Evolutionary conservation across 306 rosid genomes (phyloP), one percentile per base, ranked within the genome.

Genomic region (Begonia peltatifolia): DNA sequence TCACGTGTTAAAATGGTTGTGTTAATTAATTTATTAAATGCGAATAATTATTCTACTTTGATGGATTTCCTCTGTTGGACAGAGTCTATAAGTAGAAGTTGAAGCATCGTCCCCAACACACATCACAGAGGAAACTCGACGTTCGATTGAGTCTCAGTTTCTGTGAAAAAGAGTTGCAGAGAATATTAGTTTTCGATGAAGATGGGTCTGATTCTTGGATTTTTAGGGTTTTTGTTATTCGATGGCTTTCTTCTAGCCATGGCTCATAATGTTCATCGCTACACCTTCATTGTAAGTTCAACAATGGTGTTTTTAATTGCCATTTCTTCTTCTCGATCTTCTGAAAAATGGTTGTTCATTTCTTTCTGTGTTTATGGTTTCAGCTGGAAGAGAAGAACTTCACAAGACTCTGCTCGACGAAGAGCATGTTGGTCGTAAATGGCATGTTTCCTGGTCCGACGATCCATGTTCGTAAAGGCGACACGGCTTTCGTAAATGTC

Each of bases 401-500:
- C 5, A 56, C 63, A 4, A 64, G 67, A 14, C 59, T 70, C 0
- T 70, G 76, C 41, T 38, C 20, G 13, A 65, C 53, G 9, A 71
- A 71, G 57, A 57, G 60, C 56, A 56, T 65, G 59, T 50, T 71
- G 15, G 55, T 62, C 3, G 71, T 65, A 3, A 71, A 71, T 9
- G 60, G 52, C 13, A 36, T 22, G 12, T 66, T 59, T 15, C 72
- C 77, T 9, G 77, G 77, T 12, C 77, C 77, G 9, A 53, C 77
- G 9, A 54, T 66, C 14, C 49, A 17, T 48, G 66, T 71, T 10
- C 68, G 42, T 12, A 61, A 47, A 47, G 77, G 77, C 13, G 77
- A 71, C 15, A 57, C 65, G 1, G 59, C 54, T 2, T 66, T 35
- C 55, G 55, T 71, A 5, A 62, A 61, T 6, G 77, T 60, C 11